These are phyloP conservation scores for Clarkia xantiana DNA, from an alignment of 345 rosid genomes.

Conservation along the genomic window DNA sequence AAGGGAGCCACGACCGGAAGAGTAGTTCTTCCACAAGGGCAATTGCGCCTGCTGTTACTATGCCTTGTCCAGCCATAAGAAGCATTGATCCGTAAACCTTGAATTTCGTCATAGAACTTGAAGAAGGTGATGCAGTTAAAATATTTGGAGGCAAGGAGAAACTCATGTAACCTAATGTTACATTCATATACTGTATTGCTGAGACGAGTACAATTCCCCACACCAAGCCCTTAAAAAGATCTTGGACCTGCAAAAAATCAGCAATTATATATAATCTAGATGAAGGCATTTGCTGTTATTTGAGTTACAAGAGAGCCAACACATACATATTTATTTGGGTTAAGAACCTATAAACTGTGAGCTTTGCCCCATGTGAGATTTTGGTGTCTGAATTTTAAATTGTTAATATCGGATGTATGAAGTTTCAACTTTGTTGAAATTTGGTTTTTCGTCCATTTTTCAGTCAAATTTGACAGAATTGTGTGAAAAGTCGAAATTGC, in stretches of 20 bases:
- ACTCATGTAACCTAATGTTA: conserved; percentile 39
- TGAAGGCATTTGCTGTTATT: too few species aligned
- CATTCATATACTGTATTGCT: conserved; percentile 50
- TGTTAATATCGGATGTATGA: too few species aligned
- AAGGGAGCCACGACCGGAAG: conserved; percentile 78
- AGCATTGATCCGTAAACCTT: conserved; percentile 30
- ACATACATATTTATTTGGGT: too few species aligned
- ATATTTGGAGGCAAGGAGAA: conserved; percentile 51
- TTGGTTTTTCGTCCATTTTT: too few species aligned
- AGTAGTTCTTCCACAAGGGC: conserved; percentile 75
- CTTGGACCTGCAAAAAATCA: conserved; percentile 37
- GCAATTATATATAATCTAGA: not conserved
- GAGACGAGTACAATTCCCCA: conserved; percentile 56
- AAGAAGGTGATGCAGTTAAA: conserved; percentile 21
- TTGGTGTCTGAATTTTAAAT: too few species aligned
- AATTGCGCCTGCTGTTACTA: conserved; percentile 43
- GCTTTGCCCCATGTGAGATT: too few species aligned
- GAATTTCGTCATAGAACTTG: conserved; percentile 26
- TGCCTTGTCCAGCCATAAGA: conserved; percentile 37
- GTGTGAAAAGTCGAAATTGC: too few species aligned
- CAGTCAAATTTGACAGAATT: too few species aligned
- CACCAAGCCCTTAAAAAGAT: conserved; percentile 35
- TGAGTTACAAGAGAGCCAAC: too few species aligned
- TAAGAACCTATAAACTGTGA: too few species aligned
- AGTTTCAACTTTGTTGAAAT: too few species aligned